Base-by-base conservation (phyloP, 441 rosid genomes). In the Daphne laureola region DNA sequence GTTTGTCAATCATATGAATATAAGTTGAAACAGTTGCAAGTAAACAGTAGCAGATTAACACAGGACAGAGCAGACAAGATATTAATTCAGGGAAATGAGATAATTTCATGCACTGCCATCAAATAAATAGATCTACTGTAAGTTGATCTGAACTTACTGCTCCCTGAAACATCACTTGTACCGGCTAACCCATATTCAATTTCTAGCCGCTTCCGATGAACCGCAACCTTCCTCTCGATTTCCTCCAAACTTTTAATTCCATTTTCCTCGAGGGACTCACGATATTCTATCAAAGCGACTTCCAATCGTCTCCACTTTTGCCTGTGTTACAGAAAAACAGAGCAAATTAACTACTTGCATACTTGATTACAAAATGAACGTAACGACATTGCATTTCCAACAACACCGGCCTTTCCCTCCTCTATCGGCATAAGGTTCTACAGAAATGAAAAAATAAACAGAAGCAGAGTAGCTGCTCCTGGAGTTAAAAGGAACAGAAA, bases 261-360 rank as follows among this genome's bases (percentile, higher is more conserved):
- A 36, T 77, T 84, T 53, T 95, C 99, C 72, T 95, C 98, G 1
- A 95, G 90, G 53, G 90, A 79, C 78, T 88, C 99, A 26, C 96
- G 91, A 65, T 91, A 95, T 64, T 90, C 99, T 64, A 94, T 94
- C 73, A 90, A 69, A 74, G 92, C 86, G 68, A 81, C 98, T 72
- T 95, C 99, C 54, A 95, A 66, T 31, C 89, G 82, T 71, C 98
- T 84, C 75, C 78, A 67, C 77, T 86, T 95, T 66, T 88, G 92
- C 66, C 99, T 95, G 89, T 8, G 18, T 17, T 8, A 8, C 18
- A 14, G 18, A 44, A 44, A 13, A 2, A 44, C 18, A 7, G 2
- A 31, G 38, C 38, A 31, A 5, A 9, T 31, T 31, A 31, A 31
- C 38, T 6, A 31, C 38, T 31, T 6, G 38, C 38, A 31, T 31